Evolutionary conservation across 2,329 filamentous ascomycete species (phyloP).

Genomic region (Penicillium sumatraense): DNA sequence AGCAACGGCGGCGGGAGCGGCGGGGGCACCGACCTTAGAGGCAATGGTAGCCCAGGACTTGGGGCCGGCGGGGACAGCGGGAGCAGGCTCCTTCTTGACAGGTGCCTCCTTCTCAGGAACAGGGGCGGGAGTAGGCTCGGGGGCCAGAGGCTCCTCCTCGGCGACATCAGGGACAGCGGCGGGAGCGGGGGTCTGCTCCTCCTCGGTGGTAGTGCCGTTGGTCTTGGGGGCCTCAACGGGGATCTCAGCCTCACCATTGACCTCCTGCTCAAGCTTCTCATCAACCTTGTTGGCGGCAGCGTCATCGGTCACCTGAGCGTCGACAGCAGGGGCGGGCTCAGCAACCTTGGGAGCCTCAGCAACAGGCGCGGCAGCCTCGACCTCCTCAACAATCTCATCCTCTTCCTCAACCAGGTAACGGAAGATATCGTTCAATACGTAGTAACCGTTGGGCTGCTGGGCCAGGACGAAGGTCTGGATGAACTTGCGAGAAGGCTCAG

Average conservation of each 20-base stretch:
- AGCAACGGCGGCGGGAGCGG: conserved; percentile 32
- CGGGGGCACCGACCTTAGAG: conserved; percentile 41
- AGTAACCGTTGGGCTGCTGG: conserved; percentile 95
- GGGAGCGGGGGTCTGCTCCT: conserved; percentile 30
- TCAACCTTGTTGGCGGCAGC: conserved; percentile 63
- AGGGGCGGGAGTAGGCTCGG: conserved; percentile 61
- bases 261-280: conserved; percentile 73
- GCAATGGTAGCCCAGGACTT: conserved; percentile 2
- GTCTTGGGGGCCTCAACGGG: conserved; percentile 40
- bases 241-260: conserved; percentile 49
- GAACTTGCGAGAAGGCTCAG: conserved; percentile 89
- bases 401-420: conserved; percentile 87
- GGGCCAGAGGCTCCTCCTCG: conserved; percentile 68
- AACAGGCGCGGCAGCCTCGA: conserved; percentile 41
- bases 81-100: conserved; percentile 56
- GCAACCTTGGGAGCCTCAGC: conserved; percentile 47
- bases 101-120: conserved; percentile 50
- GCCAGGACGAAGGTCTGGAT: conserved; percentile 97
- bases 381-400: conserved; percentile 57
- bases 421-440: conserved; percentile 97
- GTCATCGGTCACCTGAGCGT: conserved; percentile 42
- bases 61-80: conserved; percentile 36
- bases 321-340: conserved; percentile 31
- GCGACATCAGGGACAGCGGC: conserved; percentile 47
- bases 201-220: conserved; percentile 32